phyloP scores from a whole-genome alignment of 306 rosid genomes.

The Ormosia semicastrata region DNA sequence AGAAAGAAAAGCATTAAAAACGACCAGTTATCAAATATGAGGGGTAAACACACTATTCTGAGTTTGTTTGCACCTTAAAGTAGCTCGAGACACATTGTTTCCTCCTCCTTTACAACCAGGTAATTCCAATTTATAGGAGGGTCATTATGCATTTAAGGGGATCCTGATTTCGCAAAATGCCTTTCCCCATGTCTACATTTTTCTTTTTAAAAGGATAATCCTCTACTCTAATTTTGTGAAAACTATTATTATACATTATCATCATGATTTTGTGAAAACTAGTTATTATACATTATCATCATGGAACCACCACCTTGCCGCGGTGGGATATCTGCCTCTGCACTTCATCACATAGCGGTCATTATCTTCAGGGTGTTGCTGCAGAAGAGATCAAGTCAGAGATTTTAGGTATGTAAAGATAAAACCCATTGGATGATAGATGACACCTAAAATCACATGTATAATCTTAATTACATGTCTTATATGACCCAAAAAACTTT shows the following conservation, averaged over 20 bases:
- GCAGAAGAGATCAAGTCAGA: slow-evolving; percentile 40
- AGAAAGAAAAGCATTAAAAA: slow-evolving; percentile 10
- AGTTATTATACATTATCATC: slow-evolving; percentile 83
- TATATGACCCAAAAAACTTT: not conserved
- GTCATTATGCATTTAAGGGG: slow-evolving; percentile 56
- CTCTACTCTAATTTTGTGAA: slow-evolving; percentile 49
- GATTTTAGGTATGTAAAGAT: not conserved
- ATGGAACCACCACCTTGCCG: slow-evolving; percentile 99
- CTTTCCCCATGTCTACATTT: slow-evolving; percentile 39
- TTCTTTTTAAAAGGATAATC: slow-evolving; percentile 55
- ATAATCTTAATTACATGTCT: not conserved
- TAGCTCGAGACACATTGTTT: slow-evolving; percentile 41
- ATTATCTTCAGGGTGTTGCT: slow-evolving; percentile 99
- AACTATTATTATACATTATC: no score
- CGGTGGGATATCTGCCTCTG: slow-evolving; percentile 98
- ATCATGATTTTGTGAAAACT: no score
- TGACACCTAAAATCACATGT: not conserved
- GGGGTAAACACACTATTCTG: slow-evolving; percentile 36
- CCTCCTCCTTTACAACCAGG: slow-evolving; percentile 76
- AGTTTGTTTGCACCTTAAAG: slow-evolving; percentile 37
- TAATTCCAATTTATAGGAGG: slow-evolving; percentile 71
- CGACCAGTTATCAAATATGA: slow-evolving; percentile 12
- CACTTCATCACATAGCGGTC: slow-evolving; percentile 99
- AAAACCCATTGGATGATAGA: not conserved
- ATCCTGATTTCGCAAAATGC: slow-evolving; percentile 41